These are phyloP conservation scores for Colletotrichum graminicola DNA, from an alignment of 2,329 filamentous ascomycete genomes.

Conservation along the genomic window DNA sequence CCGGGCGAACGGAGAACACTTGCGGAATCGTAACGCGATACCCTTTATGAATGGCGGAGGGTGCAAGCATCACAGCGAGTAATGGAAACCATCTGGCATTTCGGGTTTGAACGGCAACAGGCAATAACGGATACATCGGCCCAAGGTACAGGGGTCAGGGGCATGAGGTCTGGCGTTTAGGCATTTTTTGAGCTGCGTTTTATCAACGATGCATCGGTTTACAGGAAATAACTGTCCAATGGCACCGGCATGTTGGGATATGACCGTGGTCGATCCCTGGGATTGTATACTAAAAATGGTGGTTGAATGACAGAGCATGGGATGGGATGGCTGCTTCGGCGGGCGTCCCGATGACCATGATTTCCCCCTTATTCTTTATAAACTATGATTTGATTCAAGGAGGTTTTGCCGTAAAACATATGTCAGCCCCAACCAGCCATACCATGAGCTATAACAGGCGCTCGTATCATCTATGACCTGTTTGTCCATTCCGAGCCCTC, in stretches of 20 bases:
- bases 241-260: slow-evolving; percentile 22
- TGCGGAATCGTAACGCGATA: slow-evolving; percentile 37
- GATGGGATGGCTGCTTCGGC: not conserved
- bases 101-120: slow-evolving; percentile 22
- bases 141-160: slow-evolving; percentile 8
- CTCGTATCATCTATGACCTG: not conserved
- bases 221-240: slow-evolving; percentile 1
- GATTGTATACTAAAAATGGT: slow-evolving; percentile 29
- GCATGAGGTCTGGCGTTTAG: slow-evolving; percentile 40
- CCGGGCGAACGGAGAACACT: slow-evolving; percentile 6
- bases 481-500: not conserved
- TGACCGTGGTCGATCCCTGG: slow-evolving; percentile 11
- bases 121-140: slow-evolving; percentile 28
- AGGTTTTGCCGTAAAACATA: not conserved
- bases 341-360: slow-evolving; percentile 7
- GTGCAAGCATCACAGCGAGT: slow-evolving; percentile 39
- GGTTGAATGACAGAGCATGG: slow-evolving; percentile 6
- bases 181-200: slow-evolving; percentile 29
- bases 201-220: slow-evolving; percentile 27
- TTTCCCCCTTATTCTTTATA: not conserved
- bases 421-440: not conserved
- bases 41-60: slow-evolving; percentile 30
- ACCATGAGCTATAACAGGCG: not conserved
- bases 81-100: slow-evolving; percentile 32
- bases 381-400: not conserved